These are phyloP conservation scores for Pelargonium australe DNA, from an alignment of 441 rosid species.

Conservation along the genomic window DNA sequence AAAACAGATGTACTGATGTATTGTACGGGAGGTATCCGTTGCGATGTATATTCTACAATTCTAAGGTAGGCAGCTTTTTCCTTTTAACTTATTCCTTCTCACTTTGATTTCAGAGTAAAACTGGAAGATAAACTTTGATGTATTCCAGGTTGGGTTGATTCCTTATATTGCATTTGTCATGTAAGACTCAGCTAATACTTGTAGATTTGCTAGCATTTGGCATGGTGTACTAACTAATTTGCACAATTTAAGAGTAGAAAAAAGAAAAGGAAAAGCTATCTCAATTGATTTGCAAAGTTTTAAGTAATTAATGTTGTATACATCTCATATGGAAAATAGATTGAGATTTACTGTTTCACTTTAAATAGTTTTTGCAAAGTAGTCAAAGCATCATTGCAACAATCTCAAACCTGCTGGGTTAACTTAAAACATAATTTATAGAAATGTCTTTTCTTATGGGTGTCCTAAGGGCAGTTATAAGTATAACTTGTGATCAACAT, in stretches of 20 bases:
- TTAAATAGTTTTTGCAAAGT: no score
- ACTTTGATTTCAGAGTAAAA: conserved; percentile 1
- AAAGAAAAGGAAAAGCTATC: background rate
- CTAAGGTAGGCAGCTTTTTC: conserved; percentile 46
- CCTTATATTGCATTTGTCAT: background rate
- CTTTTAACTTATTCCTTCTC: background rate
- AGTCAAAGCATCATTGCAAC: no score
- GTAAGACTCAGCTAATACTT: background rate
- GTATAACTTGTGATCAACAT: background rate
- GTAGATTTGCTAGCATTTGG: background rate
- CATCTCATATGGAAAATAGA: no score
- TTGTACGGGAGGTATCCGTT: conserved; percentile 93
- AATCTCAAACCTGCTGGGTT: no score
- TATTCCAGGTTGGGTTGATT: background rate
- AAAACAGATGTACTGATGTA: conserved; percentile 72
- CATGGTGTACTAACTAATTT: background rate
- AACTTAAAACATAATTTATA: no score
- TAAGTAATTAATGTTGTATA: no score
- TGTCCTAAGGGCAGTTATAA: background rate
- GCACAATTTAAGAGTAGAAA: background rate
- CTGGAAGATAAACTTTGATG: conserved; percentile 8
- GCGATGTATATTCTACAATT: conserved; percentile 82
- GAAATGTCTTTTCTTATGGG: background rate
- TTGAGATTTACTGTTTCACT: no score
- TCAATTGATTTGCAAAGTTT: no score